A percentile compares a stretch with the other conserved stretches of the same genome.
Evolutionary conservation across 768 basidiomycete species (phyloP).

Genomic region (Mrakia frigida): DNA sequence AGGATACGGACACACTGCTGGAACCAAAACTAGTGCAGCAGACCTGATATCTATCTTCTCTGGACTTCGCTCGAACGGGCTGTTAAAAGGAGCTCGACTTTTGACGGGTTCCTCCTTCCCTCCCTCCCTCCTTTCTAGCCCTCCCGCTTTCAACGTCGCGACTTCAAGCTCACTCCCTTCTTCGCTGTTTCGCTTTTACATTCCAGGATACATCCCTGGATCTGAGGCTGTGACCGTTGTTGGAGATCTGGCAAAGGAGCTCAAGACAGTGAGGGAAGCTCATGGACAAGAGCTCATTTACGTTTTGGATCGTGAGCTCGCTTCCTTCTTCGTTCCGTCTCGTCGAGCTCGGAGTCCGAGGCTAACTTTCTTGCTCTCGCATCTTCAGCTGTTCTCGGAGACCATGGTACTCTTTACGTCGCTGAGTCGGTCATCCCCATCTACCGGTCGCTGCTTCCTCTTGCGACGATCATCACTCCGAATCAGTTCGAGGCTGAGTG

Average conservation of each 20-base stretch:
- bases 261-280: constrained; percentile 41
- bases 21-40: constrained; percentile 67
- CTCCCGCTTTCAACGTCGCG: neutral
- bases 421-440: constrained; percentile 77
- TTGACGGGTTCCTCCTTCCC: constrained; percentile 60
- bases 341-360: neutral
- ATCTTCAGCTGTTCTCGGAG: constrained; percentile 83
- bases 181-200: neutral
- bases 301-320: constrained; percentile 77
- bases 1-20: constrained; percentile 81
- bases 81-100: constrained; percentile 65
- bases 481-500: constrained; percentile 99
- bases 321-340: neutral
- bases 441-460: constrained; percentile 66
- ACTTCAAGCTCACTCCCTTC: neutral
- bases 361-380: neutral
- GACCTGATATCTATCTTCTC: constrained; percentile 74
- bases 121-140: neutral
- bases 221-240: constrained; percentile 70
- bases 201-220: constrained; percentile 78
- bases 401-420: constrained; percentile 83
- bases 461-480: constrained; percentile 90
- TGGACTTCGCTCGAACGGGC: constrained; percentile 65
- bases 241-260: constrained; percentile 56
- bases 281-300: constrained; percentile 60